phyloP scores from a whole-genome alignment of 108 stramenopile genomes.

The Seminavis robusta region DNA sequence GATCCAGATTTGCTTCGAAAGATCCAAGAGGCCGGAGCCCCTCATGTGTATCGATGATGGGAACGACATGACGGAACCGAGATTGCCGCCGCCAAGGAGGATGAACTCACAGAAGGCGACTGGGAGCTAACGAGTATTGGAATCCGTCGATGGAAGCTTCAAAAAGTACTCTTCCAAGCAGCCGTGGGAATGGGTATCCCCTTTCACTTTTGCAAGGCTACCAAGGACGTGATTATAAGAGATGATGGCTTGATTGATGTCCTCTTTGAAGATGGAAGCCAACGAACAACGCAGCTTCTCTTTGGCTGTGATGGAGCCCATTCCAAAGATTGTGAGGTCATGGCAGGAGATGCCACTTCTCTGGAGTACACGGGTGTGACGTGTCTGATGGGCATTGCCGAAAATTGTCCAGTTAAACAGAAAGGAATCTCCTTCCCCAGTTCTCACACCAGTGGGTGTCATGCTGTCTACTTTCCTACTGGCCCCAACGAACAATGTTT shows the following conservation, averaged over 20 bases:
- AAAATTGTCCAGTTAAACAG: too few relatives aligned
- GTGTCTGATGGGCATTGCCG: too few relatives aligned
- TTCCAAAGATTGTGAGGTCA: background rate
- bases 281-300: too few relatives aligned
- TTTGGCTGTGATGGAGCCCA: slow-evolving; percentile 59
- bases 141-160: slow-evolving; percentile 58
- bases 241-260: too few relatives aligned
- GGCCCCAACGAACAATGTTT: too few relatives aligned
- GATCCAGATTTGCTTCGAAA: slow-evolving; percentile 23
- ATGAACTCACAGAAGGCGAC: slow-evolving; percentile 31
- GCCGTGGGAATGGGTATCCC: slow-evolving; percentile 28
- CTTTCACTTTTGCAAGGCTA: slow-evolving; percentile 59
- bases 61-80: slow-evolving; percentile 62
- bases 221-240: too few relatives aligned
- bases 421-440: too few relatives aligned
- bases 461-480: too few relatives aligned
- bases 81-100: slow-evolving; percentile 50
- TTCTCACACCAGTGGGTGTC: too few relatives aligned
- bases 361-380: too few relatives aligned
- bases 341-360: too few relatives aligned
- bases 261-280: too few relatives aligned
- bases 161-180: slow-evolving; percentile 45
- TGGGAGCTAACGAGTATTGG: slow-evolving; percentile 41
- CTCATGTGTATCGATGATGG: slow-evolving; percentile 57
- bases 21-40: slow-evolving; percentile 40